Evolutionary conservation across 768 basidiomycete species (phyloP).

Genomic region (Xerocomus brunneocitrinus): DNA sequence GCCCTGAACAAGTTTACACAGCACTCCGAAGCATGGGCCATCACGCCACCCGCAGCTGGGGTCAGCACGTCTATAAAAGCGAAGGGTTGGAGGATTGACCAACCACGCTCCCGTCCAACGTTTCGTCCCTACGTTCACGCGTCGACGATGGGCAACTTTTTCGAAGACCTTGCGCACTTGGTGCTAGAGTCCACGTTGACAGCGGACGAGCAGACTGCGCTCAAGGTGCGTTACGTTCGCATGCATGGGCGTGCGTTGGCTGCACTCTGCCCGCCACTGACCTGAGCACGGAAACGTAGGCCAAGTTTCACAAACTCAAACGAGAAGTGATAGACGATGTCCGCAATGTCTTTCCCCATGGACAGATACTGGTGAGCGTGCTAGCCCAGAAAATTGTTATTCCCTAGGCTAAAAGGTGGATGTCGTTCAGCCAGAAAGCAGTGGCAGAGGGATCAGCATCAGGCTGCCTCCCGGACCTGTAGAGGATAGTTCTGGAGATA

Average conservation of each 20-base stretch:
- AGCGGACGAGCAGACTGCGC: slow-evolving; percentile 20
- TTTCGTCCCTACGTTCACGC: not conserved
- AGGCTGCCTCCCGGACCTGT: slow-evolving; percentile 16
- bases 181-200: slow-evolving; percentile 19
- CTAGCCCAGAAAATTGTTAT: not conserved
- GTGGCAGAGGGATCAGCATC: slow-evolving; percentile 20
- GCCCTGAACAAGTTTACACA: not conserved
- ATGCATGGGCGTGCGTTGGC: not conserved
- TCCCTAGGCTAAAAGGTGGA: not conserved
- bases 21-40: not conserved
- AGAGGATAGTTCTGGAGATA: not conserved
- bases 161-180: slow-evolving; percentile 26
- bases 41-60: not conserved
- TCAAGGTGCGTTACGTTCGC: slow-evolving; percentile 15
- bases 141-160: slow-evolving; percentile 25
- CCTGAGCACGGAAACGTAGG: slow-evolving; percentile 6
- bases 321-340: slow-evolving; percentile 28
- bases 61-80: not conserved
- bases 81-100: not conserved
- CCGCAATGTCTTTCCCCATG: slow-evolving; percentile 25
- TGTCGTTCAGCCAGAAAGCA: slow-evolving; percentile 19
- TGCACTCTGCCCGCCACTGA: not conserved
- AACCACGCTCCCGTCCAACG: not conserved
- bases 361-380: slow-evolving; percentile 24
- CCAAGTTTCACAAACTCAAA: slow-evolving; percentile 28